Evolutionary conservation across 441 rosid genomes (phyloP), one percentile per base, ranked within the genome.

Genomic region (Capsella rubella): DNA sequence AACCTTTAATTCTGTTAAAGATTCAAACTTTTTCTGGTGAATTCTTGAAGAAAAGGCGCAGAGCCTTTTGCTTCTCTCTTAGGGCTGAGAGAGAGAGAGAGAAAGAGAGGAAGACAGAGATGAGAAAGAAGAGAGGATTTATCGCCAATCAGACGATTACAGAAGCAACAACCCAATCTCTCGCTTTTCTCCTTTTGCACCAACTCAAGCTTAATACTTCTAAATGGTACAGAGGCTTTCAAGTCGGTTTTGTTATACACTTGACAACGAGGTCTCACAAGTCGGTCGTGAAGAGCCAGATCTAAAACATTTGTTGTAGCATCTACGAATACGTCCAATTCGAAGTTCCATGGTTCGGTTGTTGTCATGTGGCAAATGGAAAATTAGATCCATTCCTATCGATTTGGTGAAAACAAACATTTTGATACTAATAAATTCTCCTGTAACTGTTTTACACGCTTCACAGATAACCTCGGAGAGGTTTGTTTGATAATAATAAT

Each of bases 111-210:
- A 14, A 31, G 5, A 40, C 57, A 70, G 64, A 70, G 67, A 57
- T 56, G 79, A 62, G 59, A 70, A 29, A 16, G 57, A 64, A 57
- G 14, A 68, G 68, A 77, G 76, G 51, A 39, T 59, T 71, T 72
- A 78, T 78, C 73, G 77, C 81, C 70, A 78, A 61, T 67, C 65
- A 78, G 74, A 64, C 45, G 71, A 64, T n/a, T 76, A 39, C 56
- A 43, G 35, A 58, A 46, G 16, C 51, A 35, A 35, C 60, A 57
- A 70, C 77, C 77, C 69, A 71, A 78, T 78, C 80, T 78, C 80
- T 65, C 55, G 28, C 29, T 14, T 71, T 32, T 16, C 3, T 0
- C 5, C 43, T 50, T 71, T 43, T n/a, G 34, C 58, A 58, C 43
- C 45, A 65, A 71, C 69, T 59, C 64, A 16, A 50, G 13, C 6